Conservation (phyloP, 768 basidiomycete genomes). For the Panaeolus cyanescens region DNA sequence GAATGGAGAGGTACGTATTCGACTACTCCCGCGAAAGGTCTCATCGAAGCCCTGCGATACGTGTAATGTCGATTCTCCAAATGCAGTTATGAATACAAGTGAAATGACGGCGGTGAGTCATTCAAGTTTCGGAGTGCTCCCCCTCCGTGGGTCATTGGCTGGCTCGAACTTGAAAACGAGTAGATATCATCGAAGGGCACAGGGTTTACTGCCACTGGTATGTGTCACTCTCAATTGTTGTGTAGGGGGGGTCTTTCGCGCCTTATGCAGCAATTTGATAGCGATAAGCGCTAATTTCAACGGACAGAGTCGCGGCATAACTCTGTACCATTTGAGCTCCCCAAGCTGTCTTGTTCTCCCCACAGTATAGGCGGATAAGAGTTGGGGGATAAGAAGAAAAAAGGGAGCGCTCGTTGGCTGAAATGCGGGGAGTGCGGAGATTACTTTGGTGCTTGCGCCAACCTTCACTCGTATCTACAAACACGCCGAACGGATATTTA, state of each 20-base stretch:
- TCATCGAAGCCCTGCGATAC: not conserved
- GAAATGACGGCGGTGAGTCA: not conserved
- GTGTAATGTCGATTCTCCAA: not conserved
- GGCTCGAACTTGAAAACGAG: not conserved
- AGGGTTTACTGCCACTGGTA: not conserved
- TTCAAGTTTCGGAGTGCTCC: not conserved
- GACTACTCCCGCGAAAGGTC: not conserved
- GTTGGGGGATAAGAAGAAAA: not conserved
- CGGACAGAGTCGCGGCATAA: not conserved
- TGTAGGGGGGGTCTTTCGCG: not conserved
- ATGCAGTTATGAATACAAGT: not conserved
- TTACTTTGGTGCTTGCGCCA: not conserved
- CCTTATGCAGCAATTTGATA: conserved; percentile 1
- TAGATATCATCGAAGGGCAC: not conserved
- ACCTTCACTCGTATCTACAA: not conserved
- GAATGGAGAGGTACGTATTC: not conserved
- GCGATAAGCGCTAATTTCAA: conserved; percentile 2
- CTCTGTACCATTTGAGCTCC: not conserved
- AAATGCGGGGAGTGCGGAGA: conserved; percentile 2
- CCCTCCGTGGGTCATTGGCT: not conserved
- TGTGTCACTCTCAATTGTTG: not conserved
- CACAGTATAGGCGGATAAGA: not conserved
- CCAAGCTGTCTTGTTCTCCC: not conserved
- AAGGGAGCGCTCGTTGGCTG: not conserved
- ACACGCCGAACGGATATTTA: too few relatives aligned